Conservation (phyloP, 257 asterid species). For the Galeopsis tetrahit region DNA sequence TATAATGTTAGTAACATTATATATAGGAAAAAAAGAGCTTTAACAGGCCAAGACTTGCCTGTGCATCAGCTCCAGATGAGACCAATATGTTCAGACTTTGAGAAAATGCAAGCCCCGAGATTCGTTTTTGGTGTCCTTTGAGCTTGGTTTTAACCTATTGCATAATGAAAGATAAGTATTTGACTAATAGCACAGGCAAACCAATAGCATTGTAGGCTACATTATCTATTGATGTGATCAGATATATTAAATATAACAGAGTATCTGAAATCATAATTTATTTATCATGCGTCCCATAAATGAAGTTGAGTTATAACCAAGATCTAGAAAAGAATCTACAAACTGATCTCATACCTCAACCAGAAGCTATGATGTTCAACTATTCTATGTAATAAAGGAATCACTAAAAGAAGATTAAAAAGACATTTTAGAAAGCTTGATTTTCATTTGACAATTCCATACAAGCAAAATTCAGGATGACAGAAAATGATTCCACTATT, state of each 20-base stretch:
- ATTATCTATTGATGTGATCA: not conserved
- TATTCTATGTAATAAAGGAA: slow-evolving; percentile 12
- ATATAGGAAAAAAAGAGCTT: slow-evolving; percentile 13
- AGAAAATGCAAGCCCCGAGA: slow-evolving; percentile 95
- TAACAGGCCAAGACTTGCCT: slow-evolving; percentile 48
- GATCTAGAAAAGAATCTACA: not conserved
- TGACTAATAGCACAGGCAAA: not conserved
- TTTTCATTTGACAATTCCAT: not conserved
- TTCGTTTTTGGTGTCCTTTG: slow-evolving; percentile 93
- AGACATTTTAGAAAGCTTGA: not conserved
- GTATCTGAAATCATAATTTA: not conserved
- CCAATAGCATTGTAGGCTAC: slow-evolving; percentile 5
- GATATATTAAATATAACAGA: not conserved
- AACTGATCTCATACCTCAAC: slow-evolving; percentile 6
- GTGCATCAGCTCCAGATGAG: slow-evolving; percentile 98
- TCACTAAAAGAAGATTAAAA: not conserved
- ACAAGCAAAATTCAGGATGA: not conserved
- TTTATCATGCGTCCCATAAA: not conserved
- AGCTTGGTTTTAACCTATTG: slow-evolving; percentile 85
- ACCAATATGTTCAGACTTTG: slow-evolving; percentile 82
- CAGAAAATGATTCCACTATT: not conserved
- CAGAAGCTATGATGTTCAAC: slow-evolving; percentile 11
- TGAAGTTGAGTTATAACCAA: not conserved
- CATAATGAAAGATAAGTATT: not conserved
- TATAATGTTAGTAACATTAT: not conserved